These are phyloP conservation scores for Voacanga thouarsii DNA, from an alignment of 257 asterid genomes.

Conservation along the genomic window DNA sequence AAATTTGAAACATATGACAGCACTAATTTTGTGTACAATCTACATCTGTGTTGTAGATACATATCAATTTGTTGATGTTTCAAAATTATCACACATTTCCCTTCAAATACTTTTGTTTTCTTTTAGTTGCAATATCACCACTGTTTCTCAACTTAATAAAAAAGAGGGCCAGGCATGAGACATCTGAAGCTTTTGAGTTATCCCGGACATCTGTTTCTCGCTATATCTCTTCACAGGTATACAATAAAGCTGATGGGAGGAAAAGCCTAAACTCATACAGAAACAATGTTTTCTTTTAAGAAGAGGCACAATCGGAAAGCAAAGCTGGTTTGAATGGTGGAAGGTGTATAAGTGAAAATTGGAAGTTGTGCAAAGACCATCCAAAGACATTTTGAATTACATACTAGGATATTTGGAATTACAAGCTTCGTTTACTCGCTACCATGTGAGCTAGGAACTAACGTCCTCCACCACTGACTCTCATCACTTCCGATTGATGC, in stretches of 20 bases:
- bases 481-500: not conserved
- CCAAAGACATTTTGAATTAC: not conserved
- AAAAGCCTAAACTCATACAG: not conserved
- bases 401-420: not conserved
- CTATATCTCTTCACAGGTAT: not conserved
- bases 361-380: not conserved
- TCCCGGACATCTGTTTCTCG: not conserved
- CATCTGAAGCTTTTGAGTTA: not conserved
- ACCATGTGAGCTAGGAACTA: not conserved
- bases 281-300: not conserved
- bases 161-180: not conserved
- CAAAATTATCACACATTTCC: not conserved
- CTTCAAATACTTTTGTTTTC: not conserved
- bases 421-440: not conserved
- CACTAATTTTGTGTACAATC: not conserved
- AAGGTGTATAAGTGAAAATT: not conserved
- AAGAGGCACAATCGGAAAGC: no score
- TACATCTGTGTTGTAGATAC: no score
- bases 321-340: no score
- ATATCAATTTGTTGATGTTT: not conserved
- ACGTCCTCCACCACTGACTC: no score
- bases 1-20: not conserved
- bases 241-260: no score
- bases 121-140: not conserved
- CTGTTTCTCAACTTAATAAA: not conserved